phyloP scores from a whole-genome alignment of 805 yeast species.

The Zygosaccharomyces gambellarensis region DNA sequence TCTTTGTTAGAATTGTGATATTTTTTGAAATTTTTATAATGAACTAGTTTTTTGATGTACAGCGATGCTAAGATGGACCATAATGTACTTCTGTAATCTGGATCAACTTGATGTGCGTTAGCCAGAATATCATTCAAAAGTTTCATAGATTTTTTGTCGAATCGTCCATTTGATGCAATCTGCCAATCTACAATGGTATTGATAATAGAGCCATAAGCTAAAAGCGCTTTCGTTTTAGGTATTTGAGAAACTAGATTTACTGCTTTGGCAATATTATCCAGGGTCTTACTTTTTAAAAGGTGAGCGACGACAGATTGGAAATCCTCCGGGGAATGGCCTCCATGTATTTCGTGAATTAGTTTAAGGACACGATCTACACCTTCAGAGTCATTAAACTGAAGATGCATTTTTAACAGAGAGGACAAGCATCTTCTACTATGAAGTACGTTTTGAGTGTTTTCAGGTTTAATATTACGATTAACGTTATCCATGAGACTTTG shows the following conservation, averaged over 20 bases:
- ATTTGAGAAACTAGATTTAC: conserved; percentile 17
- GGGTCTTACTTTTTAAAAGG: conserved; percentile 13
- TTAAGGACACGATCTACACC: conserved; percentile 27
- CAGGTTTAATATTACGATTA: conserved; percentile 14
- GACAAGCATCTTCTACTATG: conserved; percentile 23
- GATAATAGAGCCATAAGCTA: conserved; percentile 20
- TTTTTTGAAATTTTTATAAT: conserved; percentile 7
- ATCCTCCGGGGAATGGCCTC: conserved; percentile 19
- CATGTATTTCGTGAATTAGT: conserved; percentile 21
- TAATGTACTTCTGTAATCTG: conserved; percentile 16
- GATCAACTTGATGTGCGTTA: conserved; percentile 24
- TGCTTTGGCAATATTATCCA: conserved; percentile 23
- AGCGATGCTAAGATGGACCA: conserved; percentile 27
- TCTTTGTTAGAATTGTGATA: background rate
- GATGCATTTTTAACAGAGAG: conserved; percentile 24
- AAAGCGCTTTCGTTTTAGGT: conserved; percentile 14
- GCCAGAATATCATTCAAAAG: conserved; percentile 19
- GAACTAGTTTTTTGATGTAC: conserved; percentile 21
- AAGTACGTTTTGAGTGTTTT: conserved; percentile 18
- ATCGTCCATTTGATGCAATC: conserved; percentile 9
- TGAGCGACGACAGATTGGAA: conserved; percentile 22
- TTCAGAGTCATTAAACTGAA: conserved; percentile 26
- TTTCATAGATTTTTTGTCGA: conserved; percentile 8
- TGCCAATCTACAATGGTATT: conserved; percentile 20
- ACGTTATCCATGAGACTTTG: conserved; percentile 21